These are phyloP conservation scores for Hymenoscyphus salicellus DNA, from an alignment of 2,329 filamentous ascomycete genomes.

Conservation along the genomic window DNA sequence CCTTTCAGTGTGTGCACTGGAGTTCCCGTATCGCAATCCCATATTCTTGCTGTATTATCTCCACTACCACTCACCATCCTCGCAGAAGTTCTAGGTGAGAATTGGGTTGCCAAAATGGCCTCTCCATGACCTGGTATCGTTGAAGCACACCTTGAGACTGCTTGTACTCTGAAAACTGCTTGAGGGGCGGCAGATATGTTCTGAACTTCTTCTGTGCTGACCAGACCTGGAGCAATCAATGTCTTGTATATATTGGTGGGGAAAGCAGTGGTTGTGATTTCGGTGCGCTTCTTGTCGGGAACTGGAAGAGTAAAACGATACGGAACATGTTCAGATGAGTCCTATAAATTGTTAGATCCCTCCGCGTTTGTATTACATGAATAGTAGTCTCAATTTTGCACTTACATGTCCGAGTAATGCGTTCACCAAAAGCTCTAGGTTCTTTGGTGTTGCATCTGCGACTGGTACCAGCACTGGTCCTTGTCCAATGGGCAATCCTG, in stretches of 20 bases:
- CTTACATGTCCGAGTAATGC: constrained; percentile 71
- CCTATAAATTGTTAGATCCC: constrained; percentile 39
- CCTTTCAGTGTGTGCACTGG: constrained; percentile 81
- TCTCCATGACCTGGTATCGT: constrained; percentile 89
- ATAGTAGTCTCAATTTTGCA: background rate
- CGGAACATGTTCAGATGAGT: constrained; percentile 59
- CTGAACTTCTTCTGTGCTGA: constrained; percentile 39
- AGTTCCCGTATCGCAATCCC: constrained; percentile 92
- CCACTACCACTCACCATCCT: constrained; percentile 84
- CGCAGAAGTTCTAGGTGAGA: constrained; percentile 74
- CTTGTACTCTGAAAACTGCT: constrained; percentile 88
- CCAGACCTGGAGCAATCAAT: constrained; percentile 40
- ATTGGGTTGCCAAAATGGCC: constrained; percentile 81
- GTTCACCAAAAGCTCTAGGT: constrained; percentile 83
- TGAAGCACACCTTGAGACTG: constrained; percentile 84
- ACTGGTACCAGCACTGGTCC: constrained; percentile 66
- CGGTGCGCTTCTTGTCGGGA: constrained; percentile 38
- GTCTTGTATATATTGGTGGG: constrained; percentile 45
- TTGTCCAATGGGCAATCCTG: constrained; percentile 66
- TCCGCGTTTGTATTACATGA: background rate
- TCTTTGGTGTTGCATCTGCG: constrained; percentile 81
- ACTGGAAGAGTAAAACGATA: constrained; percentile 61
- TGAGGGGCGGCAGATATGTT: constrained; percentile 68
- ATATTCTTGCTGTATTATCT: constrained; percentile 86
- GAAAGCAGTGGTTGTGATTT: constrained; percentile 41